Conservation (phyloP, 257 asterid genomes). For the Paulownia fortunei region DNA sequence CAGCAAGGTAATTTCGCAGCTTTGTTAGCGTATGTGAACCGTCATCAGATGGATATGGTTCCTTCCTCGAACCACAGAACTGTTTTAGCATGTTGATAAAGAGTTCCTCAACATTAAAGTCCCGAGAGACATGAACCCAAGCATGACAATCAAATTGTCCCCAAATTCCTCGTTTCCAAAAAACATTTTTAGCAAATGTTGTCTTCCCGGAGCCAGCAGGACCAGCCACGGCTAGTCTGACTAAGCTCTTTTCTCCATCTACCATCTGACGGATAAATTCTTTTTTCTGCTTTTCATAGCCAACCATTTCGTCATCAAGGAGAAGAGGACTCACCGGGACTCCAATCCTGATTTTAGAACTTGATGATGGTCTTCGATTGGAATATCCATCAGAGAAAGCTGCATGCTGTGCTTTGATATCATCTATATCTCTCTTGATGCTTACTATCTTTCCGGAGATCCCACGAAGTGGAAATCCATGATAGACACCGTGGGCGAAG, state of each 20-base stretch:
- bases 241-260: conserved; percentile 20
- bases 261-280: conserved; percentile 9
- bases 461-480: conserved; percentile 13
- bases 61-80: conserved; percentile 21
- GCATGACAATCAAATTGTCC: conserved; percentile 42
- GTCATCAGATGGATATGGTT: conserved; percentile 2
- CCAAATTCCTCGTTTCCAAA: conserved; percentile 15
- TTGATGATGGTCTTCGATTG: not conserved
- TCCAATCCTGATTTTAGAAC: not conserved
- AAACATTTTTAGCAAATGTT: conserved; percentile 25
- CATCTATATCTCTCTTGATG: not conserved
- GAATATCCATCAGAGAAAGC: not conserved
- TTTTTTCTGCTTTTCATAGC: conserved; percentile 25
- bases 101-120: conserved; percentile 2
- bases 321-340: conserved; percentile 35
- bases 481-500: not conserved
- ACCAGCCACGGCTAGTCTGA: conserved; percentile 36
- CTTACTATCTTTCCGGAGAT: conserved; percentile 8
- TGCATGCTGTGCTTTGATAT: not conserved
- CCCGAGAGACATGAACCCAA: conserved; percentile 37
- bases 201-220: conserved; percentile 51
- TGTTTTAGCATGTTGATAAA: conserved; percentile 21
- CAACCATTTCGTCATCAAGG: conserved; percentile 41
- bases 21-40: not conserved
- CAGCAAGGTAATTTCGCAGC: conserved; percentile 20